phyloP scores from a whole-genome alignment of 2,329 filamentous ascomycete species.

The Pyricularia sp. region DNA sequence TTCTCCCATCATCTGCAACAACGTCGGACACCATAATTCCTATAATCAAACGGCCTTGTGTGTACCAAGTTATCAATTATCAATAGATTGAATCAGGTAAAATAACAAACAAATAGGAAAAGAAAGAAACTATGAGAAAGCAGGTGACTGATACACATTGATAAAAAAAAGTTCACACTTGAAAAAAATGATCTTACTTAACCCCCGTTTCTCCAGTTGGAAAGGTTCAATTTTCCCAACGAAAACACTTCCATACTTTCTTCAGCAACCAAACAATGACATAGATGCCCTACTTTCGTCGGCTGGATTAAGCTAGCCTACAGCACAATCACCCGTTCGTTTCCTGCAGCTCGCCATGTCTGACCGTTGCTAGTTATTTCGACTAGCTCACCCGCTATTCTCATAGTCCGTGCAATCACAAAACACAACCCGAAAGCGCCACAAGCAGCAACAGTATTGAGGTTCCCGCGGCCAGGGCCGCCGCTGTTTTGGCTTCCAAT shows the following conservation, averaged over 20 bases:
- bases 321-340: not conserved
- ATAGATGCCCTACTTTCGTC: not conserved
- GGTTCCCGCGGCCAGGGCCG: not conserved
- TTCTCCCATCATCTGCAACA: too few relatives aligned
- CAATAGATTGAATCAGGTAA: too few relatives aligned
- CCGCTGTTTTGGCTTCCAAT: not conserved
- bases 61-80: too few relatives aligned
- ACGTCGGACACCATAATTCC: too few relatives aligned
- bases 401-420: not conserved
- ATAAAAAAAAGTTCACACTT: not conserved
- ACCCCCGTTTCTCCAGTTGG: not conserved
- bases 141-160: not conserved
- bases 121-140: not conserved
- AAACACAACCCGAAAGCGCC: not conserved
- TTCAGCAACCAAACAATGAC: not conserved
- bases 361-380: not conserved
- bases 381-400: not conserved
- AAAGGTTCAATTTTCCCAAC: not conserved
- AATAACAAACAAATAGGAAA: too few relatives aligned
- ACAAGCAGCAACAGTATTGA: not conserved
- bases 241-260: not conserved
- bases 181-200: not conserved
- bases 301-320: not conserved
- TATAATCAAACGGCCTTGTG: too few relatives aligned
- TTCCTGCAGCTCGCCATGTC: not conserved